A percentile compares a stretch with the other conserved stretches of the same genome.
phyloP scores from a whole-genome alignment of 2,329 filamentous ascomycete species.

The Pseudogymnoascus sp. region DNA sequence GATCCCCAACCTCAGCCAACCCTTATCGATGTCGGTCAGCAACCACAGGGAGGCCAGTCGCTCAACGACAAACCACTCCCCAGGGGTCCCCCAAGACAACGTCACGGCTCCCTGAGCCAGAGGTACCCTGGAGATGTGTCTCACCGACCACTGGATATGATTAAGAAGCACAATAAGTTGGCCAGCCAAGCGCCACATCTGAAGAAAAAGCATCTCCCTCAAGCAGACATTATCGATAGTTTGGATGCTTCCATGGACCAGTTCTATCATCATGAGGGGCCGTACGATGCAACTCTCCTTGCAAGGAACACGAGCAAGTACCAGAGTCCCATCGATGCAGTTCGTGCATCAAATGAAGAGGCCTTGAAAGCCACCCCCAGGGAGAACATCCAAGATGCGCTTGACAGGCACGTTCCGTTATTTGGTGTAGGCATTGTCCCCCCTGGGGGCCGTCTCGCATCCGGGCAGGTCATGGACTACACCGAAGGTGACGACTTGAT shows the following conservation, averaged over 20 bases:
- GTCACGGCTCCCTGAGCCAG: constrained; percentile 45
- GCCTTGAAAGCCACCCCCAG: constrained; percentile 72
- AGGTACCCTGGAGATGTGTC: constrained; percentile 57
- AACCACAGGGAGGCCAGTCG: background rate
- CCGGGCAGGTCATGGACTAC: constrained; percentile 66
- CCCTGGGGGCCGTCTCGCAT: constrained; percentile 57
- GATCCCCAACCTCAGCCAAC: constrained; percentile 20
- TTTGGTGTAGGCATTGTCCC: constrained; percentile 74
- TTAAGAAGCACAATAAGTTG: constrained; percentile 52
- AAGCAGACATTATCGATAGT: constrained; percentile 70
- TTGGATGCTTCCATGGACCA: constrained; percentile 60
- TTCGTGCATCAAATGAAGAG: constrained; percentile 63
- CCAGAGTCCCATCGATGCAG: constrained; percentile 67
- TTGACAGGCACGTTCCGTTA: constrained; percentile 66
- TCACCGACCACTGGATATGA: constrained; percentile 57
- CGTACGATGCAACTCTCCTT: constrained; percentile 74
- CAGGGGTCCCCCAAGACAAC: constrained; percentile 26
- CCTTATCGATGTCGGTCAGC: constrained; percentile 28
- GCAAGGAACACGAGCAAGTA: constrained; percentile 59
- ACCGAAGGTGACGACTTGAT: constrained; percentile 82
- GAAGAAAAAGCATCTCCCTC: constrained; percentile 54
- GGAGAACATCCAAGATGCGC: constrained; percentile 67
- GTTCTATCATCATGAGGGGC: constrained; percentile 80
- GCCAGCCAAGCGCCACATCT: constrained; percentile 61
- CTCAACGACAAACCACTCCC: constrained; percentile 17